These are phyloP conservation scores for Talaromyces sp. DNA, from an alignment of 2,329 filamentous ascomycete genomes.

Conservation along the genomic window DNA sequence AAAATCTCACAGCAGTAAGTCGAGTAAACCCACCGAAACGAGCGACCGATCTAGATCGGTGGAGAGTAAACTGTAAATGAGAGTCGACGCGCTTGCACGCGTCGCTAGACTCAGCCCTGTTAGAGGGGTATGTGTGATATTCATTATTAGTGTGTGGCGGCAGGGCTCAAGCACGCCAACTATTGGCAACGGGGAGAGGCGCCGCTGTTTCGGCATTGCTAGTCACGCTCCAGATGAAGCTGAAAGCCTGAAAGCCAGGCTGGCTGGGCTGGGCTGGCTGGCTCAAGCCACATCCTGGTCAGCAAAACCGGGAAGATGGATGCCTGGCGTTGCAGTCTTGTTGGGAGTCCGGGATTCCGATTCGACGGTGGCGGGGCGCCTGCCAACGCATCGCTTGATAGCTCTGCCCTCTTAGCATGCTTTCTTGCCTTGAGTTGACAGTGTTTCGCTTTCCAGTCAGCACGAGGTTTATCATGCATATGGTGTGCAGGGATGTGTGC, in stretches of 20 bases:
- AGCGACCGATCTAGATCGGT: not conserved
- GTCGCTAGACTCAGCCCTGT: not conserved
- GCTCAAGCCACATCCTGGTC: not conserved
- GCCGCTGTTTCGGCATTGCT: not conserved
- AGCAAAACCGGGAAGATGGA: not conserved
- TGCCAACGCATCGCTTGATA: not conserved
- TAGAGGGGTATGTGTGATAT: not conserved
- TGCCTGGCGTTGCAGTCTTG: not conserved
- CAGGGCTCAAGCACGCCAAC: not conserved
- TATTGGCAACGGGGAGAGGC: not conserved
- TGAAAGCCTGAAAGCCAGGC: not conserved
- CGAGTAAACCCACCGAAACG: not conserved
- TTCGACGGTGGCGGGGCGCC: not conserved
- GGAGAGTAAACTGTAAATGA: not conserved
- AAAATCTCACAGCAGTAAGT: not conserved
- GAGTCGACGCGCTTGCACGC: not conserved
- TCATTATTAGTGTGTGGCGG: not conserved
- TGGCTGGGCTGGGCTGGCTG: not conserved
- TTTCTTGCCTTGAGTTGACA: not conserved
- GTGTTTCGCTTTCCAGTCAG: not conserved
- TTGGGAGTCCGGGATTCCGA: not conserved
- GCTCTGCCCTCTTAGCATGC: not conserved
- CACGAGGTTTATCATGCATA: not conserved
- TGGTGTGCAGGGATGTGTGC: not conserved
- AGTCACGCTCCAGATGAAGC: not conserved